Percentiles rank a stretch among this genome's conserved stretches.
phyloP scores from a whole-genome alignment of 106 monocot species.

The Allium cepa region DNA sequence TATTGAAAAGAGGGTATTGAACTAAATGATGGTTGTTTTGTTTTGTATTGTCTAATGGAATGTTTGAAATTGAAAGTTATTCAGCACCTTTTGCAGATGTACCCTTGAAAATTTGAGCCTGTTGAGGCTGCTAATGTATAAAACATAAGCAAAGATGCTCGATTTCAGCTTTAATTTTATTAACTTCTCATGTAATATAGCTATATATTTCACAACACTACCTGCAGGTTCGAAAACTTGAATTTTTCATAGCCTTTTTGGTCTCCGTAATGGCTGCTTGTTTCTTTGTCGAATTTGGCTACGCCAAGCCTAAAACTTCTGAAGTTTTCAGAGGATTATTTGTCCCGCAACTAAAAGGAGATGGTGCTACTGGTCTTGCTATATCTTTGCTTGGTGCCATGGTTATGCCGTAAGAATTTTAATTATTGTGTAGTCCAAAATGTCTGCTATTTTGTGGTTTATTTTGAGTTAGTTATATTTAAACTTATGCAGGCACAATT shows the following conservation, averaged over 20 bases:
- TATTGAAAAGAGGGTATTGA: too few species aligned
- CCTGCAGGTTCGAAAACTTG: constrained; percentile 86
- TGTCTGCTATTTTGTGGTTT: neutral
- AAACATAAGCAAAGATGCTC: too few species aligned
- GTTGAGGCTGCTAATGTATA: too few species aligned
- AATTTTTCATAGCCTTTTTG: constrained; percentile 75
- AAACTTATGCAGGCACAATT: constrained; percentile 65
- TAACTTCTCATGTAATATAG: neutral
- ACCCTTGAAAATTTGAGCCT: too few species aligned
- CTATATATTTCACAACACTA: neutral
- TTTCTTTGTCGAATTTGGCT: constrained; percentile 73
- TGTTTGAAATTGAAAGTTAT: too few species aligned
- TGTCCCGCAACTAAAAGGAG: constrained; percentile 91
- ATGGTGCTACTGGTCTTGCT: constrained; percentile 89
- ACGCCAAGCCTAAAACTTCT: constrained; percentile 66
- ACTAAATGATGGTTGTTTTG: too few species aligned
- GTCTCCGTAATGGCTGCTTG: constrained; percentile 70
- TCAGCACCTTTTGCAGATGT: too few species aligned
- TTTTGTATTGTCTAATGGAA: too few species aligned
- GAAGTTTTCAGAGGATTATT: constrained; percentile 80
- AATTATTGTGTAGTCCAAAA: neutral
- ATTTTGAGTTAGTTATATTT: neutral
- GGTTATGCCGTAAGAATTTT: constrained; percentile 95
- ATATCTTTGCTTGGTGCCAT: constrained; percentile 95
- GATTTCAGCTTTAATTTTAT: neutral